Base-by-base conservation (phyloP, 1,284 basidiomycete species). In the Trichosporon sp. region DNA sequence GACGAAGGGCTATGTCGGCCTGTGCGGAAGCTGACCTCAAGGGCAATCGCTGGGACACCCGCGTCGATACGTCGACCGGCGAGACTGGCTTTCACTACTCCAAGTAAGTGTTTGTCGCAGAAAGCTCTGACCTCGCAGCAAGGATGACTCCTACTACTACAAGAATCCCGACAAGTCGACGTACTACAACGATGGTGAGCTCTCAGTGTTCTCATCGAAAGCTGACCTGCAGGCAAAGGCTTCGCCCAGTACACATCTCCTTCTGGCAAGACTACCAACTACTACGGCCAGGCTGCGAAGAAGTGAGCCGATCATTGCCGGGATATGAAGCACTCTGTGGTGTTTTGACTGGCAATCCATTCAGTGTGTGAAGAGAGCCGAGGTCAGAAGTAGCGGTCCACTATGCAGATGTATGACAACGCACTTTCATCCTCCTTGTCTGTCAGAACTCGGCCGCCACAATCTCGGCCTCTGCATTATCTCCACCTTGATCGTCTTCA, bases 11-110 rank as follows among this genome's bases (percentile, higher is more conserved):
- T n/a, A n/a, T n/a, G n/a, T n/a, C n/a, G n/a, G n/a, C n/a, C n/a
- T n/a, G n/a, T n/a, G n/a, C n/a, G n/a, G n/a, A n/a, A n/a, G n/a
- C n/a, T n/a, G n/a, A n/a, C n/a, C n/a, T n/a, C n/a, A n/a, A 86
- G 85, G 86, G 85, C 1, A 87, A 87, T 69, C 83, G 84, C 65
- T 86, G 84, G 67, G 86, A 85, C 73, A 78, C 79, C 66, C 83
- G 85, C 33, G 23, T 54, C 49, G 77, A 83, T 70, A 49, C 31
- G 1, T 82, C 82, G 37, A 78, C 80, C 21, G 79, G 81, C 3
- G 74, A 78, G 14, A 77, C 65, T 33, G 82, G 84, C 0, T 87
- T 86, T 62, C 86, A 87, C 66, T 87, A 87, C 68, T 86, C 85
- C 9, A 87, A 87, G 69, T 76, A 16, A 11, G 56, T n/a, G 10